Conservation (phyloP, 1,139 yeast species). For the Diutina neorugosa region DNA sequence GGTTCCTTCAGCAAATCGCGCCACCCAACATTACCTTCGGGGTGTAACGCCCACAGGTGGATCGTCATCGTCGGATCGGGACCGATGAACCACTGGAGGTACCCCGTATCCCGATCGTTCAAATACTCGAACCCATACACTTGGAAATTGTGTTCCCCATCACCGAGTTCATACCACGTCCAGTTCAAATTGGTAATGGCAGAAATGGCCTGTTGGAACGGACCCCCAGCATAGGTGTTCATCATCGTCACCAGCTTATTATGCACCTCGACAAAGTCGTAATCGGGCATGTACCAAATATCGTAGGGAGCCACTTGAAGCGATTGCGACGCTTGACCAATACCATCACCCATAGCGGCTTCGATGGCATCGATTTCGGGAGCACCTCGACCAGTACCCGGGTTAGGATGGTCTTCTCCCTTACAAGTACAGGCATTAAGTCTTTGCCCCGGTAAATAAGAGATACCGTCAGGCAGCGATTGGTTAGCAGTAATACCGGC, state of each 20-base stretch:
- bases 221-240: constrained; percentile 77
- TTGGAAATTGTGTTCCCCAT: constrained; percentile 13
- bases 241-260: constrained; percentile 51
- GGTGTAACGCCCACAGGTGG: constrained; percentile 52
- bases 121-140: constrained; percentile 42
- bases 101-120: constrained; percentile 56
- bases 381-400: constrained; percentile 75
- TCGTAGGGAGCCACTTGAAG: constrained; percentile 78
- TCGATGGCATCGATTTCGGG: constrained; percentile 83
- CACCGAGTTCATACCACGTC: constrained; percentile 16
- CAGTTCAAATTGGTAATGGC: constrained; percentile 59
- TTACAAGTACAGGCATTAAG: constrained; percentile 57
- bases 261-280: constrained; percentile 52
- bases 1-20: constrained; percentile 18
- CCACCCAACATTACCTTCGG: constrained; percentile 33
- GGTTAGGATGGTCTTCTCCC: constrained; percentile 70
- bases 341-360: constrained; percentile 38
- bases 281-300: constrained; percentile 78
- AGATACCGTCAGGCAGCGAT: constrained; percentile 69
- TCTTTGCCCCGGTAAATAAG: constrained; percentile 68
- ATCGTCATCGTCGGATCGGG: constrained; percentile 52
- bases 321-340: constrained; percentile 72
- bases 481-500: constrained; percentile 88
- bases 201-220: constrained; percentile 75
- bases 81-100: constrained; percentile 76